These are phyloP conservation scores for Leccinum variicolor DNA, from an alignment of 768 basidiomycete species.

Conservation along the genomic window DNA sequence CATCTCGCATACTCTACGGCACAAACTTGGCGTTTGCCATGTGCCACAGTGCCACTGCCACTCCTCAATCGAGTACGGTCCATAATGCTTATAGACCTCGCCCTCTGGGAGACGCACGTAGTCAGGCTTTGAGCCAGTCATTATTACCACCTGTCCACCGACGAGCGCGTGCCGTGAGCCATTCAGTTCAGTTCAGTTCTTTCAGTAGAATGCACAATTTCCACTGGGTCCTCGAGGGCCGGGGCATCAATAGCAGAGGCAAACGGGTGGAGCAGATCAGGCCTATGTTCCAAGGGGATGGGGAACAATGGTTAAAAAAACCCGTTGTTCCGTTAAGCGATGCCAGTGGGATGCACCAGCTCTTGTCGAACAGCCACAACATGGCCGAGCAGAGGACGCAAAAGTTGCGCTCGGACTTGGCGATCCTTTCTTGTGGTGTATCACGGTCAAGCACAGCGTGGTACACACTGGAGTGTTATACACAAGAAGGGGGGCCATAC, in stretches of 20 bases:
- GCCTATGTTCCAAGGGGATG: conserved; percentile 37
- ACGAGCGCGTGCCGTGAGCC: neutral
- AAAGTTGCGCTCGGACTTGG: conserved; percentile 58
- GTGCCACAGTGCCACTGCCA: too few relatives aligned
- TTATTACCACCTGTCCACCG: conserved; percentile 40
- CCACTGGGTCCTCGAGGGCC: conserved; percentile 47
- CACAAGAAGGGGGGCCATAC: neutral
- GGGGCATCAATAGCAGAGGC: conserved; percentile 65
- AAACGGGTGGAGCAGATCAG: conserved; percentile 63
- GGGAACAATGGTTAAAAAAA: neutral
- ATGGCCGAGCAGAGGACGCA: conserved; percentile 62
- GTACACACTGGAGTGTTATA: conserved; percentile 42
- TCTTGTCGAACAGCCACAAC: conserved; percentile 61
- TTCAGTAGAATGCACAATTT: conserved; percentile 38
- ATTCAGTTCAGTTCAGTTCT: neutral
- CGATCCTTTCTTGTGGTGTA: conserved; percentile 44
- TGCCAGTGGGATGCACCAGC: conserved; percentile 46
- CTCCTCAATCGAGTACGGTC: too few relatives aligned
- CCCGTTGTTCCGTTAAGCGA: too few relatives aligned
- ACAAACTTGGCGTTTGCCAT: conserved; percentile 32
- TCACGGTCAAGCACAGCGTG: conserved; percentile 58
- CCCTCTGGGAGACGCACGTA: conserved; percentile 66
- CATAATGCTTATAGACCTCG: conserved; percentile 32
- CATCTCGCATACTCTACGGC: neutral
- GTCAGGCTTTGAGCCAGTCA: conserved; percentile 48